phyloP scores from a whole-genome alignment of 106 monocot species.

The Dendrobium officinale region DNA sequence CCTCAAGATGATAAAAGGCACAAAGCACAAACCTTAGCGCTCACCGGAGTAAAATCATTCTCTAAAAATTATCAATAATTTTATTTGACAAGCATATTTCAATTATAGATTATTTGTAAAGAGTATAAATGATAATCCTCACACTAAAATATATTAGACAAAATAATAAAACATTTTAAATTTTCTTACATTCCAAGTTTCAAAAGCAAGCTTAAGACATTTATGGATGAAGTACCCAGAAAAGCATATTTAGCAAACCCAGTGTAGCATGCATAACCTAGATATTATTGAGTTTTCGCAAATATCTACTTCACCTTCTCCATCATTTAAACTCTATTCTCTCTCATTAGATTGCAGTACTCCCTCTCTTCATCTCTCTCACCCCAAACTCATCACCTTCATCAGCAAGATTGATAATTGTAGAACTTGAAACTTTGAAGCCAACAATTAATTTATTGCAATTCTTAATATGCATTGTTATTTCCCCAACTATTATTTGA shows the following conservation, averaged over 20 bases:
- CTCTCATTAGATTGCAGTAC: neutral
- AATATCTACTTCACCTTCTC: neutral
- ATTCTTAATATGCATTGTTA: too few relatives aligned
- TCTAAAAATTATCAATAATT: neutral
- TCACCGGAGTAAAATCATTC: neutral
- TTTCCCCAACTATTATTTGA: too few relatives aligned
- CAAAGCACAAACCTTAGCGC: neutral
- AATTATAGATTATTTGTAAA: neutral
- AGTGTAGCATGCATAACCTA: neutral
- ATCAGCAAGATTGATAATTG: neutral
- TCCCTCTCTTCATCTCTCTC: neutral
- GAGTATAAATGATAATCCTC: neutral
- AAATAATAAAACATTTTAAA: neutral
- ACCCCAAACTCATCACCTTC: neutral
- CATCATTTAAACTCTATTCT: neutral
- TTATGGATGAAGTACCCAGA: neutral
- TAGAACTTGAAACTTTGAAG: neutral
- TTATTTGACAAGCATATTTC: neutral
- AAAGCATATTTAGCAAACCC: neutral
- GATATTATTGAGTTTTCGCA: neutral
- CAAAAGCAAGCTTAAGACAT: neutral
- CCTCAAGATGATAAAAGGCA: neutral
- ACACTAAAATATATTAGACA: neutral
- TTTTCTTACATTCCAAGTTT: neutral
- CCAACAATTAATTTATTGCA: too few relatives aligned